These are phyloP conservation scores for Tricholoma furcatifolium DNA, from an alignment of 768 basidiomycete species.

Conservation along the genomic window DNA sequence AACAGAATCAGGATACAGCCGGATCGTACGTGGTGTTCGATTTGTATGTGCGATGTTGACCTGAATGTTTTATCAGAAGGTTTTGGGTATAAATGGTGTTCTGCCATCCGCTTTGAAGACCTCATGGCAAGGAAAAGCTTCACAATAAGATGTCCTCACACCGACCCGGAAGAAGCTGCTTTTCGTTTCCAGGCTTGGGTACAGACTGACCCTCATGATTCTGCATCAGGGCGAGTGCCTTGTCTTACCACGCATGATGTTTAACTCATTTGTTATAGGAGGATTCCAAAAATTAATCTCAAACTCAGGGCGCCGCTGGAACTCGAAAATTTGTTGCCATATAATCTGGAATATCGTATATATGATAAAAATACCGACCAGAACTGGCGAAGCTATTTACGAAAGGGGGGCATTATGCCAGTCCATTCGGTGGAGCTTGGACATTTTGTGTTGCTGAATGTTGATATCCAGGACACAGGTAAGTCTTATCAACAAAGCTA, in stretches of 20 bases:
- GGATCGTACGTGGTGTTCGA: conserved; percentile 62
- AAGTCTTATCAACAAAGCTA: conserved; percentile 13
- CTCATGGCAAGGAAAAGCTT: conserved; percentile 67
- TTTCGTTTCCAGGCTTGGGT: conserved; percentile 96
- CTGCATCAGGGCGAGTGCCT: conserved; percentile 47
- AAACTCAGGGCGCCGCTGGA: conserved; percentile 92
- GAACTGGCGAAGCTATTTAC: conserved; percentile 91
- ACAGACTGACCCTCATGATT: conserved; percentile 61
- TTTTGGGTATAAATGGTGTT: conserved; percentile 94
- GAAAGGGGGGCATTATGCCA: conserved; percentile 93
- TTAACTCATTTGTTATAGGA: conserved; percentile 40
- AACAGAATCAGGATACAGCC: conserved; percentile 86
- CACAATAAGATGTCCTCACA: conserved; percentile 83
- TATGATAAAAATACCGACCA: conserved; percentile 95
- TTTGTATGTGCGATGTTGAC: neutral
- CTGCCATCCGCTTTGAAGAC: conserved; percentile 87
- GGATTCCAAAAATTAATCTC: conserved; percentile 82
- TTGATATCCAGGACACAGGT: conserved; percentile 93
- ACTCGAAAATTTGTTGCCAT: conserved; percentile 92
- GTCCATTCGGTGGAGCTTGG: conserved; percentile 92
- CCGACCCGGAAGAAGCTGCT: conserved; percentile 76
- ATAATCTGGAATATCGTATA: conserved; percentile 92
- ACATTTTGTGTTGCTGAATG: conserved; percentile 86
- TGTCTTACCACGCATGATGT: neutral
- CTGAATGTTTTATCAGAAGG: conserved; percentile 57